Evolutionary conservation across 2,329 filamentous ascomycete genomes (phyloP).

Genomic region (Ophiostoma quercus): DNA sequence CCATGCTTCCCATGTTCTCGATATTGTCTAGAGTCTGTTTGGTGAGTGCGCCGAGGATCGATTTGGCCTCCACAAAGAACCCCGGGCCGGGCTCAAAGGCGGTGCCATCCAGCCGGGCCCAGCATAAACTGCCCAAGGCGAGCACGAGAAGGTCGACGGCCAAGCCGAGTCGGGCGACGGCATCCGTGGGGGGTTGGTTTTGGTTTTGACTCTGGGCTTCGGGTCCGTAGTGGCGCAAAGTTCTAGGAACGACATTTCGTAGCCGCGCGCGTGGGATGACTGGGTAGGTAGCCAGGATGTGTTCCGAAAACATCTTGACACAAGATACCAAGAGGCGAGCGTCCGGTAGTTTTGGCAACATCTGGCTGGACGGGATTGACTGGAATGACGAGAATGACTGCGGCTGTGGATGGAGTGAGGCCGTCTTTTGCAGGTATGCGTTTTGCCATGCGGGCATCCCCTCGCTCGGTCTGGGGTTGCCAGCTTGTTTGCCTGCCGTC

Average conservation of each 20-base stretch:
- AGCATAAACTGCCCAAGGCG: conserved; percentile 25
- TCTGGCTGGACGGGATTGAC: not conserved
- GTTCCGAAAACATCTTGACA: conserved; percentile 15
- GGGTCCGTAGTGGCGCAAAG: conserved; percentile 7
- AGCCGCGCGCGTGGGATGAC: conserved; percentile 21
- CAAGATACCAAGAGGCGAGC: conserved; percentile 16
- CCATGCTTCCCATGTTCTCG: not conserved
- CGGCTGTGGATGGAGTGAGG: not conserved
- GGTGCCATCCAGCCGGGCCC: conserved; percentile 20
- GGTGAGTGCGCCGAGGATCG: not conserved
- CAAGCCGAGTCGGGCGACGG: not conserved
- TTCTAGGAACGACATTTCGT: not conserved
- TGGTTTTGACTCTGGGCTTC: not conserved
- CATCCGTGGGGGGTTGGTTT: not conserved
- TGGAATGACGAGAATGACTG: not conserved
- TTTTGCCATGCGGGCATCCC: not conserved
- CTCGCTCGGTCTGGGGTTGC: not conserved
- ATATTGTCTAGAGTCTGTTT: not conserved
- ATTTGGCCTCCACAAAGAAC: conserved; percentile 16
- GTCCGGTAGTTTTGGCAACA: not conserved
- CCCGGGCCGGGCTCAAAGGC: conserved; percentile 20
- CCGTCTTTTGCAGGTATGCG: not conserved
- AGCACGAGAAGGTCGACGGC: conserved; percentile 26
- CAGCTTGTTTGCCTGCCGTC: not conserved
- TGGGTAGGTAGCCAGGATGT: conserved; percentile 24